Percentiles rank a stretch among this genome's conserved stretches.
Conservation (phyloP, 1,139 yeast genomes). For the Yamadazyma triangularis region DNA sequence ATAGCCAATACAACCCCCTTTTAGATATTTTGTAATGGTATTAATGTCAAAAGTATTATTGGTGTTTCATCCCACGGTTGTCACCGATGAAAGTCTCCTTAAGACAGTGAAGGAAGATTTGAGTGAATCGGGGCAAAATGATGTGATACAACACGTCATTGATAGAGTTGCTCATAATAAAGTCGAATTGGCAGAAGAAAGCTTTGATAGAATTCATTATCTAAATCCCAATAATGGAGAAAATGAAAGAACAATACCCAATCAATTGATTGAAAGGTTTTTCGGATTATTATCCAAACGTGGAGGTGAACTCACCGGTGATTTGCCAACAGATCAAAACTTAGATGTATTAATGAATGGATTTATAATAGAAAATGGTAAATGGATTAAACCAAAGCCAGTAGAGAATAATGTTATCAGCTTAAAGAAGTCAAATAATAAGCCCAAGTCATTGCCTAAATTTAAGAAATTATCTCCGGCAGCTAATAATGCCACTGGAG, state of each 20-base stretch:
- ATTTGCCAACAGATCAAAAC: constrained; percentile 45
- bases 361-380: constrained; percentile 39
- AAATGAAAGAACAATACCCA: constrained; percentile 35
- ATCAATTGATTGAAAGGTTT: constrained; percentile 26
- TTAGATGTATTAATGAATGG: constrained; percentile 64
- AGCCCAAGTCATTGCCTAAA: constrained; percentile 14
- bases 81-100: constrained; percentile 36
- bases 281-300: constrained; percentile 11
- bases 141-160: constrained; percentile 59
- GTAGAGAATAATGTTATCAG: constrained; percentile 20
- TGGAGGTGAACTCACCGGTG: constrained; percentile 53
- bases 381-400: constrained; percentile 46
- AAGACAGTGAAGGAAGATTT: constrained; percentile 6
- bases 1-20: no score
- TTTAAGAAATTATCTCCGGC: constrained; percentile 22
- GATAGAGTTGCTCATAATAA: constrained; percentile 63
- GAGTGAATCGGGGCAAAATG: constrained; percentile 2
- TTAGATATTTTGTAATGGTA: no score
- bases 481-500: not conserved
- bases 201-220: constrained; percentile 50
- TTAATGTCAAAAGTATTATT: constrained; percentile 28
- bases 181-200: constrained; percentile 39
- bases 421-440: constrained; percentile 23
- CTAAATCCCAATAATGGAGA: constrained; percentile 53
- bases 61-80: constrained; percentile 70